phyloP scores from a whole-genome alignment of 2,329 filamentous ascomycete species.

The Colletotrichum simmondsii region DNA sequence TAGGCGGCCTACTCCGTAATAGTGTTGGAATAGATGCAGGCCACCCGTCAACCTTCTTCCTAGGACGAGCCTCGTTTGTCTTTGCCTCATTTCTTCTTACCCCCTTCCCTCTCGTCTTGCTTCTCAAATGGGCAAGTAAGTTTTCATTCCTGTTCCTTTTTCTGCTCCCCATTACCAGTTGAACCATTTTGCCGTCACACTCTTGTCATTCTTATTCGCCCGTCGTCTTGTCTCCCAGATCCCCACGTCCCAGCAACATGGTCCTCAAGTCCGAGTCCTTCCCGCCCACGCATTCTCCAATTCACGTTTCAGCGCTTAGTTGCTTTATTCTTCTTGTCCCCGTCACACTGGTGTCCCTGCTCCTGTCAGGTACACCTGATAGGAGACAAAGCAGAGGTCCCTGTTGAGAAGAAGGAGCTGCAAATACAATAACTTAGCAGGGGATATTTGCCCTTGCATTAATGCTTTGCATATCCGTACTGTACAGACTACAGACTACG shows the following conservation, averaged over 20 bases:
- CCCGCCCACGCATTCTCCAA: background rate
- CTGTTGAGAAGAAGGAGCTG: background rate
- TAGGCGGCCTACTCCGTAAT: background rate
- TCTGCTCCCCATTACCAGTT: constrained; percentile 2
- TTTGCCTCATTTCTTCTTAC: constrained; percentile 1
- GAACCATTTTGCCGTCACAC: background rate
- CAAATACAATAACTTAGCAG: constrained; percentile 1
- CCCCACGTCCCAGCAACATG: background rate
- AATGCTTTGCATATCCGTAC: background rate
- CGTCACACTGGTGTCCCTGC: background rate
- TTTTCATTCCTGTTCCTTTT: constrained; percentile 18
- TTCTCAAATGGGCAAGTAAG: background rate
- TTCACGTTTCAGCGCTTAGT: background rate
- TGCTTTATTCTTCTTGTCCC: constrained; percentile 4
- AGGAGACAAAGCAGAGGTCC: background rate
- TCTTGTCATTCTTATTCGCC: background rate
- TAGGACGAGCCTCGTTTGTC: constrained; percentile 1
- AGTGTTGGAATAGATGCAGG: background rate
- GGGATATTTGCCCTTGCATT: constrained; percentile 28
- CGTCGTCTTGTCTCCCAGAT: background rate
- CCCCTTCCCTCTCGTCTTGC: background rate
- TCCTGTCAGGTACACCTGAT: no score
- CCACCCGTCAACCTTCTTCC: background rate
- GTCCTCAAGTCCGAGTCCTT: background rate
- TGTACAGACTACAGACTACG: no score